phyloP scores from a whole-genome alignment of 495 filamentous ascomycete species.

The Physcia stellaris region DNA sequence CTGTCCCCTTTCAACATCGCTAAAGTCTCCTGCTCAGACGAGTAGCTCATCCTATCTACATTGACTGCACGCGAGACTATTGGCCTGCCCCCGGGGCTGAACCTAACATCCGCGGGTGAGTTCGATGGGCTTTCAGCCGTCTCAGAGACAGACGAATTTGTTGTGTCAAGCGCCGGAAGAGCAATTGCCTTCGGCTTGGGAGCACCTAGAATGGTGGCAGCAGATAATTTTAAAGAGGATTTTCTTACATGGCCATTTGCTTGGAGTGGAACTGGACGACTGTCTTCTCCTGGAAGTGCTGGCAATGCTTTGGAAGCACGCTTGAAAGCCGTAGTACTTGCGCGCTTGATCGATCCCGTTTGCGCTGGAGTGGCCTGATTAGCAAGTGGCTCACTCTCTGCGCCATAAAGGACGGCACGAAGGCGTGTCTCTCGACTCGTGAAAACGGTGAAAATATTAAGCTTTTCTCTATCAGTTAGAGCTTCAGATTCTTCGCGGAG shows the following conservation, averaged over 20 bases:
- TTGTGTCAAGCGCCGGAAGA: too few species aligned
- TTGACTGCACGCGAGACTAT: constrained; percentile 18
- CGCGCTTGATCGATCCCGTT: background rate
- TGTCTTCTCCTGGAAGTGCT: constrained; percentile 13
- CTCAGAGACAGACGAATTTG: too few species aligned
- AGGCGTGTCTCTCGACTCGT: constrained; percentile 37
- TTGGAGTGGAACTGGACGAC: too few species aligned
- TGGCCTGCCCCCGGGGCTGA: constrained; percentile 38
- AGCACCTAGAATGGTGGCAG: too few species aligned
- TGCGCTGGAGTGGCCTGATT: background rate
- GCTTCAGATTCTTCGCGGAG: constrained; percentile 38
- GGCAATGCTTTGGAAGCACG: constrained; percentile 14
- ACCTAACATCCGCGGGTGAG: constrained; percentile 18
- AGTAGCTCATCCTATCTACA: too few species aligned
- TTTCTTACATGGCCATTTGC: too few species aligned
- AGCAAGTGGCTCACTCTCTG: constrained; percentile 24
- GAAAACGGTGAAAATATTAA: constrained; percentile 38
- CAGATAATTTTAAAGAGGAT: too few species aligned
- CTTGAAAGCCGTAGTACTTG: constrained; percentile 6
- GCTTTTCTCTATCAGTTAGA: constrained; percentile 34
- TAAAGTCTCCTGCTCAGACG: too few species aligned
- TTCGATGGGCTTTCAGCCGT: constrained; percentile 1
- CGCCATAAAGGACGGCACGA: constrained; percentile 37
- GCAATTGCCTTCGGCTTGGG: too few species aligned
- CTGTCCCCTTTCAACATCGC: too few species aligned